Percentiles rank a stretch among this genome's conserved stretches.
phyloP scores from a whole-genome alignment of 768 basidiomycete genomes.

The Lentinula guzmanii region DNA sequence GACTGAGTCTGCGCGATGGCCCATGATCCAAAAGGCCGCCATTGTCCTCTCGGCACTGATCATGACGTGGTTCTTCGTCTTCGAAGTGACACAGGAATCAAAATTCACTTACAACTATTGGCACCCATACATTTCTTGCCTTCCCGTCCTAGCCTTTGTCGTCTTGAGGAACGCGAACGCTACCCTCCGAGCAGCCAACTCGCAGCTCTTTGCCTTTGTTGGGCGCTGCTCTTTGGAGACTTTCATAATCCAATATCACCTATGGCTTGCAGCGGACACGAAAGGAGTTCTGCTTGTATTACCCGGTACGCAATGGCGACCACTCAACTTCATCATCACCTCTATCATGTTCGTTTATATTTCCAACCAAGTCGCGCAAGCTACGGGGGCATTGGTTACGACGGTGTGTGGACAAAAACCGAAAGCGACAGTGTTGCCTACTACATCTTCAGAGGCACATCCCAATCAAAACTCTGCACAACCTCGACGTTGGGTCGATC shows the following conservation, averaged over 20 bases:
- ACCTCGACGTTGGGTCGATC: conserved; percentile 32
- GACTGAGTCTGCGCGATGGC: conserved; percentile 68
- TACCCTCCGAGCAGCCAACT: conserved; percentile 64
- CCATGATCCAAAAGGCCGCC: conserved; percentile 39
- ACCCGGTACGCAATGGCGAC: conserved; percentile 67
- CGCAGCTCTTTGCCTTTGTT: conserved; percentile 69
- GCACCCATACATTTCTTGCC: conserved; percentile 77
- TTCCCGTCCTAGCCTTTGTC: conserved; percentile 76
- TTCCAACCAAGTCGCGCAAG: conserved; percentile 68
- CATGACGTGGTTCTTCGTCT: conserved; percentile 75
- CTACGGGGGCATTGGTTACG: conserved; percentile 65
- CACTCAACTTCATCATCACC: conserved; percentile 74
- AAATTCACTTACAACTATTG: conserved; percentile 85
- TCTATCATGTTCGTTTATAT: conserved; percentile 77
- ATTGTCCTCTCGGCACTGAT: conserved; percentile 45
- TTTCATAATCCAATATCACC: conserved; percentile 86
- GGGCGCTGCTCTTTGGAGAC: conserved; percentile 88
- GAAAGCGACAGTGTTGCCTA: neutral
- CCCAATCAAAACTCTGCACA: conserved; percentile 10
- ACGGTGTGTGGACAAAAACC: conserved; percentile 39
- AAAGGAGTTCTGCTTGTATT: conserved; percentile 77
- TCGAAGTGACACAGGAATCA: conserved; percentile 68
- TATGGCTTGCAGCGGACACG: conserved; percentile 82
- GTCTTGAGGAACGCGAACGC: conserved; percentile 72
- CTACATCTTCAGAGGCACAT: neutral